Evolutionary conservation across 2,329 filamentous ascomycete species (phyloP).

Genomic region (Fonsecaea pugnacius): DNA sequence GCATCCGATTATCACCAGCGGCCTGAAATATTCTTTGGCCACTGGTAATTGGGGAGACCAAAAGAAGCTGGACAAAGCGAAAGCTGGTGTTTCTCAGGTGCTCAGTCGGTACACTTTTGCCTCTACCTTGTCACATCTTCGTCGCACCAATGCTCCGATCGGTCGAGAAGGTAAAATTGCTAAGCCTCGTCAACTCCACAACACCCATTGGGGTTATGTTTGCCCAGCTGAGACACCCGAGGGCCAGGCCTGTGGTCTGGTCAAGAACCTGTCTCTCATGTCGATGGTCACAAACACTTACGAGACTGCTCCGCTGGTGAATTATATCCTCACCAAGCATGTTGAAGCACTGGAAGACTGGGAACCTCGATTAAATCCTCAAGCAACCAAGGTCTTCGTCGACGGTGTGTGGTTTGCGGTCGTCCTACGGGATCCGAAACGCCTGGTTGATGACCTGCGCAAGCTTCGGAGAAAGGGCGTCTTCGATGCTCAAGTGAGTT

Average conservation of each 20-base stretch:
- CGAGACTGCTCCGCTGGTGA: slow-evolving; percentile 83
- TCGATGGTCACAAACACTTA: slow-evolving; percentile 97
- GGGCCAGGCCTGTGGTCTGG: slow-evolving; percentile 95
- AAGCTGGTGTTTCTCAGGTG: slow-evolving; percentile 97
- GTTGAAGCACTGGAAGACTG: slow-evolving; percentile 99
- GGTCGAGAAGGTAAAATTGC: slow-evolving; percentile 97
- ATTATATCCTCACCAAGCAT: slow-evolving; percentile 93
- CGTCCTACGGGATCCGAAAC: slow-evolving; percentile 77
- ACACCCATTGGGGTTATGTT: slow-evolving; percentile 97
- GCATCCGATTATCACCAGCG: slow-evolving; percentile 86
- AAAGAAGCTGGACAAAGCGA: slow-evolving; percentile 94
- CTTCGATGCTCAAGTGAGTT: slow-evolving; percentile 88
- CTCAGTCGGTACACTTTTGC: slow-evolving; percentile 97
- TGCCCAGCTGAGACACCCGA: slow-evolving; percentile 97
- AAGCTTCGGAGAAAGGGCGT: slow-evolving; percentile 78
- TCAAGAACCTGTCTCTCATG: slow-evolving; percentile 98
- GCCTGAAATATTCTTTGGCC: slow-evolving; percentile 92
- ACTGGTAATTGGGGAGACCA: slow-evolving; percentile 99
- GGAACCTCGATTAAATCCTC: slow-evolving; percentile 79
- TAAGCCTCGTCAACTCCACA: slow-evolving; percentile 96
- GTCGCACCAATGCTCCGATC: slow-evolving; percentile 96
- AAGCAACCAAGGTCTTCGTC: slow-evolving; percentile 96
- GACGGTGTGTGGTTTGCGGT: slow-evolving; percentile 99
- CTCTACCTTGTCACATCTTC: slow-evolving; percentile 93
- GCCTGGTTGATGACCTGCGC: slow-evolving; percentile 78